A percentile compares a stretch with the other conserved stretches of the same genome.
phyloP scores from a whole-genome alignment of 2,329 filamentous ascomycete genomes.

The Penicillium sp. region DNA sequence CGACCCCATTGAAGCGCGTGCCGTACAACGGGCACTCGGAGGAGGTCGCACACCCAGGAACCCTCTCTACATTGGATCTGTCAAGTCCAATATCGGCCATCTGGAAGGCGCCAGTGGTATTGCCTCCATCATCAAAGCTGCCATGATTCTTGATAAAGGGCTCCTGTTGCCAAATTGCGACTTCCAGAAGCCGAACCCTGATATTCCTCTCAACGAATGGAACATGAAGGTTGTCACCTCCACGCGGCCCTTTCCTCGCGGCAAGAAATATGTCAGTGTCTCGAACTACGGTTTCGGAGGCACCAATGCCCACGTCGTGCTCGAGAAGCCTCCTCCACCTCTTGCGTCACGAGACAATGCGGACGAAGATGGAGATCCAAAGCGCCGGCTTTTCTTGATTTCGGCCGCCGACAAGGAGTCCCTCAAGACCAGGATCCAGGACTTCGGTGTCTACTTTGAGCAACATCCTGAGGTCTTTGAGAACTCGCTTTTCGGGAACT shows the following conservation, averaged over 20 bases:
- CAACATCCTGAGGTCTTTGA: conserved; percentile 22
- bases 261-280: conserved; percentile 24
- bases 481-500: conserved; percentile 21
- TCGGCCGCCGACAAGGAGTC: conserved; percentile 28
- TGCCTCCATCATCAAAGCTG: conserved; percentile 30
- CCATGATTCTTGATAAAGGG: conserved; percentile 24
- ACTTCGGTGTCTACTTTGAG: conserved; percentile 25
- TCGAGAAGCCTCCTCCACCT: conserved; percentile 16
- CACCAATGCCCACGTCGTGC: conserved; percentile 27
- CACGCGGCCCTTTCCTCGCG: conserved; percentile 25
- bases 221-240: conserved; percentile 21
- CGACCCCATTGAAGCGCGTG: conserved; percentile 48
- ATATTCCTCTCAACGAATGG: conserved; percentile 23
- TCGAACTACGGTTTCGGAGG: conserved; percentile 30
- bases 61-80: conserved; percentile 23
- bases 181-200: conserved; percentile 28
- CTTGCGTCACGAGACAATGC: conserved; percentile 6
- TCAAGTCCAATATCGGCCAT: conserved; percentile 37
- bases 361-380: conserved; percentile 15
- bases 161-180: conserved; percentile 25
- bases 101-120: conserved; percentile 24
- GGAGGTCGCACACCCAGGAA: conserved; percentile 13
- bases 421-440: conserved; percentile 19
- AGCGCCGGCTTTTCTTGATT: conserved; percentile 21
- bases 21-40: conserved; percentile 18